These are phyloP conservation scores for Knoxia roxburghii DNA, from an alignment of 257 asterid genomes.

Conservation along the genomic window DNA sequence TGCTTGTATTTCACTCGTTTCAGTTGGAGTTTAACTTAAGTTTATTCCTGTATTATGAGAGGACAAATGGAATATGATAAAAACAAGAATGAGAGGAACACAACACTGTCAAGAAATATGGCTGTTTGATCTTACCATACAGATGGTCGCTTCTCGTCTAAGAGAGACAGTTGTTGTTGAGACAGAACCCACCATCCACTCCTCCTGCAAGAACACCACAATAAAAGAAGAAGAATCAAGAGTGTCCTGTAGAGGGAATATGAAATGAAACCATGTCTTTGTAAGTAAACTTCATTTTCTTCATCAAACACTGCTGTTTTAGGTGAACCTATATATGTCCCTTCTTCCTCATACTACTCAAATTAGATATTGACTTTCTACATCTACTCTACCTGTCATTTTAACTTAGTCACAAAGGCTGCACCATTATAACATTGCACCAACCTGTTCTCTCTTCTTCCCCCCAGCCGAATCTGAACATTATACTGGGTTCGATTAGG, in stretches of 20 bases:
- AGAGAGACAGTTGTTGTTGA: constrained; percentile 39
- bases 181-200: constrained; percentile 34
- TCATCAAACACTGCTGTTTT: neutral
- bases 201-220: constrained; percentile 31
- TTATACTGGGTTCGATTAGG: neutral
- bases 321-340: neutral
- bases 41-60: constrained; percentile 17
- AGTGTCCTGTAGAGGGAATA: no score
- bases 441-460: constrained; percentile 12
- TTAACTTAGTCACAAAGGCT: constrained; percentile 49
- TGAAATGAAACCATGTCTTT: no score
- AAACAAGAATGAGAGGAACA: neutral
- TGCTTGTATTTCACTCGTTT: constrained; percentile 24
- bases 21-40: constrained; percentile 29
- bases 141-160: constrained; percentile 44
- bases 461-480: constrained; percentile 26
- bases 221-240: neutral
- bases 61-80: neutral
- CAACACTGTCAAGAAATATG: neutral
- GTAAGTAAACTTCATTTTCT: no score
- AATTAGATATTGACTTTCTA: constrained; percentile 33
- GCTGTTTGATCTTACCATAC: neutral
- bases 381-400: constrained; percentile 26
- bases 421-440: constrained; percentile 17
- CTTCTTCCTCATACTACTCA: constrained; percentile 21